These are phyloP conservation scores for Rosa multiflora DNA, from an alignment of 306 rosid species.

Conservation along the genomic window DNA sequence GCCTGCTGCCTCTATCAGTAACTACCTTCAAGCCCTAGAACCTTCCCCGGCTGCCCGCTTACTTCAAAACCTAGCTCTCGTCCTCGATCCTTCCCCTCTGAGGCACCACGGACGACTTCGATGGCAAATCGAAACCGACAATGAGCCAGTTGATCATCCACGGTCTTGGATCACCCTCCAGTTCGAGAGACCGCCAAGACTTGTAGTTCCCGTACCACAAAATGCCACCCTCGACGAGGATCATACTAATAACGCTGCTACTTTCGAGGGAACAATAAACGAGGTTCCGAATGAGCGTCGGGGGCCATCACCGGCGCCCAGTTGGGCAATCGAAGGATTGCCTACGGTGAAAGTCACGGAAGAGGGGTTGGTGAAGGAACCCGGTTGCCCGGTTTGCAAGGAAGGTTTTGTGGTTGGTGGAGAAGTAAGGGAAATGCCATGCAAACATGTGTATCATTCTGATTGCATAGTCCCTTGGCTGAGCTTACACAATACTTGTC, in stretches of 20 bases:
- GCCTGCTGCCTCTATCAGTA: constrained; percentile 33
- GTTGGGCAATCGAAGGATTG: constrained; percentile 36
- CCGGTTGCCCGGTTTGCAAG: constrained; percentile 68
- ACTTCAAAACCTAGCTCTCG: constrained; percentile 33
- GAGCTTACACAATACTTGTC: constrained; percentile 62
- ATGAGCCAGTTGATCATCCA: background rate
- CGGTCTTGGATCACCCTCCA: constrained; percentile 54
- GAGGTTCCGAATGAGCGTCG: constrained; percentile 20
- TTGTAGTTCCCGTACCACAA: background rate
- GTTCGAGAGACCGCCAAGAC: constrained; percentile 18
- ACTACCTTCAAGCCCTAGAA: constrained; percentile 12
- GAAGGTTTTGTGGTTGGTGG: constrained; percentile 56
- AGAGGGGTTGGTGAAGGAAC: constrained; percentile 38
- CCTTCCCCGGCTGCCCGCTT: constrained; percentile 27
- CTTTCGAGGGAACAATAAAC: constrained; percentile 3
- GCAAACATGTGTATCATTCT: constrained; percentile 74
- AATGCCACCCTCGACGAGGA: background rate
- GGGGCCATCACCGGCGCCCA: constrained; percentile 39
- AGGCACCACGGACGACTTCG: constrained; percentile 4
- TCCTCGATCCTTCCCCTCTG: constrained; percentile 39
- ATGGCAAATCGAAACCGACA: constrained; percentile 30
- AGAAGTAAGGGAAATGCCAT: constrained; percentile 64
- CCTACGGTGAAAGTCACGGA: constrained; percentile 41
- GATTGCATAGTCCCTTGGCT: constrained; percentile 78
- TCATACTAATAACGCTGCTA: background rate